A percentile compares a stretch with the other conserved stretches of the same genome.
These are phyloP conservation scores for Trichoderma reesei DNA, from an alignment of 495 filamentous ascomycete genomes.

Conservation along the genomic window DNA sequence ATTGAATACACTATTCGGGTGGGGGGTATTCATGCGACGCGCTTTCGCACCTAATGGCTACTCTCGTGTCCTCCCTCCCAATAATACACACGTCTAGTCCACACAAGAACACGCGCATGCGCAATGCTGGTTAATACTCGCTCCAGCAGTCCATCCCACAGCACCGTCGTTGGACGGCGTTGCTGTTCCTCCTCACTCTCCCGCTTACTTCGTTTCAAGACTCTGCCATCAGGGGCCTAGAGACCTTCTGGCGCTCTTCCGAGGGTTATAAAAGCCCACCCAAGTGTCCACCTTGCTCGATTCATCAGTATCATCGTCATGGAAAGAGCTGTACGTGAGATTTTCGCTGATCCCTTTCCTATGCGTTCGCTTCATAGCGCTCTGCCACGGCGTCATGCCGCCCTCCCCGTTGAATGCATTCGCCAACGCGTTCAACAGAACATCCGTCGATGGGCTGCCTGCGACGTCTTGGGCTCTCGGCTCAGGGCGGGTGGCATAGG, in stretches of 20 bases:
- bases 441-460: no score
- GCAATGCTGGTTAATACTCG: neutral
- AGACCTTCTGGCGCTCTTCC: neutral
- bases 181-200: neutral
- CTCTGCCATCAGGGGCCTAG: neutral
- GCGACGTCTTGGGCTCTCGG: no score
- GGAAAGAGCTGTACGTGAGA: neutral
- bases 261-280: conserved; percentile 2
- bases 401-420: neutral
- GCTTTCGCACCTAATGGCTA: conserved; percentile 4
- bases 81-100: conserved; percentile 4
- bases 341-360: conserved; percentile 3
- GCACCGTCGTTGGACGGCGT: neutral
- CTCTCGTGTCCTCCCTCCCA: neutral
- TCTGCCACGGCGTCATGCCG: neutral
- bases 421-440: no score
- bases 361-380: neutral
- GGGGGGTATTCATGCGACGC: neutral
- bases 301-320: neutral
- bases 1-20: neutral
- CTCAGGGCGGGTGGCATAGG: neutral
- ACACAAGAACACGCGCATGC: conserved; percentile 3
- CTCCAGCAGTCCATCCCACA: neutral
- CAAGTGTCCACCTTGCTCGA: neutral
- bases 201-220: neutral